Base-by-base conservation (phyloP, 176 grass and related monocot species). In the Avena eriantha region DNA sequence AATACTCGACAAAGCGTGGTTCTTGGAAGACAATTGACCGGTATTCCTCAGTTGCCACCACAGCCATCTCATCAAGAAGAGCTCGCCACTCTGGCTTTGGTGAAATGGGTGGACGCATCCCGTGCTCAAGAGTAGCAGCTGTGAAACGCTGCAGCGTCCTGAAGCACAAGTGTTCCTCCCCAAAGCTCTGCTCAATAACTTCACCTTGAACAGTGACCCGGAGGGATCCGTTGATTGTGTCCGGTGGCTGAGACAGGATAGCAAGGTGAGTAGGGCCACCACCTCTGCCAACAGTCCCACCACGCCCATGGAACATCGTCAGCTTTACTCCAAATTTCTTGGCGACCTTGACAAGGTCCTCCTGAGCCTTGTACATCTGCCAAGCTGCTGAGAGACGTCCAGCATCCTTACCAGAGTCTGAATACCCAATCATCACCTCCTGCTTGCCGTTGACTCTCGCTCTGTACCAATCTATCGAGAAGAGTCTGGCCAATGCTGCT, bases 391-490 rank as follows among this genome's bases (percentile, higher is more conserved):
- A 93, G 12, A 95, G 83, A 50, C 93, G 93, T 16, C 93, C 93
- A 43, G 93, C 93, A 84, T 95, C 93, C 82, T 95, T 95, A 21
- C 93, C 93, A 19, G 93, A 92, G 50, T 95, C 93, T 63, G 93
- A 95, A 89, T 95, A 95, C 64, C 93, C 93, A 86, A 95, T 92
- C 93, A 95, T 95, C 76, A 95, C 93, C 82, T 95, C 93, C 23
- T 95, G 93, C 70, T 95, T 95, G 57, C 90, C 93, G 15, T 90
- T 84, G 78, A 95, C 90, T 77, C 93, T 88, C 36, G 74, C 78
- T 66, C 80, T 86, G 71, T 95, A 95, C 93, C 93, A 95, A 41
- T 90, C 83, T 48, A 95, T 76, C 4, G 93, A 95, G 63, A 95
- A 95, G 3, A 95, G 88, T 63, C 90, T 82, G 15, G 88, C 80